Evolutionary conservation across 164 flowering plant species (phyloP).

Genomic region (Piper longum): DNA sequence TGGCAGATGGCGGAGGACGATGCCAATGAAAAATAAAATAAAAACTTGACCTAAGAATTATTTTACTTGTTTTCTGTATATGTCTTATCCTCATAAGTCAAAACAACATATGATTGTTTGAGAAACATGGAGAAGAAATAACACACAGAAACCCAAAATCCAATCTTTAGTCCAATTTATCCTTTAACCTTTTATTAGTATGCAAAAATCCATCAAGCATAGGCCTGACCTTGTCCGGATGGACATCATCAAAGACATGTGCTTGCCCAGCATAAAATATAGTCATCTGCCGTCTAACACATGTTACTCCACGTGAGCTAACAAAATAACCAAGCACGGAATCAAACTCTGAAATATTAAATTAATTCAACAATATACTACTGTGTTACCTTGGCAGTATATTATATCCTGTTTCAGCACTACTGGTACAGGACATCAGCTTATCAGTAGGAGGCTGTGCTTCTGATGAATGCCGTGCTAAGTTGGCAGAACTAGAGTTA

Average conservation of each 20-base stretch:
- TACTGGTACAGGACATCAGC: slow-evolving; percentile 24
- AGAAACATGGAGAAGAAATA: too few species aligned
- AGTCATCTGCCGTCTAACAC: slow-evolving; percentile 69
- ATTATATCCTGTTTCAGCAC: slow-evolving; percentile 35
- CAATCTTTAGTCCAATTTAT: too few species aligned
- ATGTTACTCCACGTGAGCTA: slow-evolving; percentile 40
- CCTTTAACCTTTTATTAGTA: too few species aligned
- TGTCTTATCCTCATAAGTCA: too few species aligned
- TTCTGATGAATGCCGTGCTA: slow-evolving; percentile 30
- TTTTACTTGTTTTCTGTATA: too few species aligned
- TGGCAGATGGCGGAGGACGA: too few species aligned
- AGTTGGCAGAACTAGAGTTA: slow-evolving; percentile 14
- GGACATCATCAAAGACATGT: slow-evolving; percentile 93
- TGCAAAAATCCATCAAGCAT: neutral
- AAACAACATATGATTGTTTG: too few species aligned
- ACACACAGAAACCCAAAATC: too few species aligned
- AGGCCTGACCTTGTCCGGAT: slow-evolving; percentile 61
- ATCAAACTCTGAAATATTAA: neutral
- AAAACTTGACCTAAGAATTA: too few species aligned
- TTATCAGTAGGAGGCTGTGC: slow-evolving; percentile 22
- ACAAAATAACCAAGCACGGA: neutral
- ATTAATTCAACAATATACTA: neutral
- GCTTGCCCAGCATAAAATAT: slow-evolving; percentile 93
- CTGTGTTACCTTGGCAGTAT: slow-evolving; percentile 28
- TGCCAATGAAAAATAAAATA: too few species aligned